Evolutionary conservation across 371 early-diverging fungal genomes (phyloP).

Genomic region (Sporodiniella umbellata): DNA sequence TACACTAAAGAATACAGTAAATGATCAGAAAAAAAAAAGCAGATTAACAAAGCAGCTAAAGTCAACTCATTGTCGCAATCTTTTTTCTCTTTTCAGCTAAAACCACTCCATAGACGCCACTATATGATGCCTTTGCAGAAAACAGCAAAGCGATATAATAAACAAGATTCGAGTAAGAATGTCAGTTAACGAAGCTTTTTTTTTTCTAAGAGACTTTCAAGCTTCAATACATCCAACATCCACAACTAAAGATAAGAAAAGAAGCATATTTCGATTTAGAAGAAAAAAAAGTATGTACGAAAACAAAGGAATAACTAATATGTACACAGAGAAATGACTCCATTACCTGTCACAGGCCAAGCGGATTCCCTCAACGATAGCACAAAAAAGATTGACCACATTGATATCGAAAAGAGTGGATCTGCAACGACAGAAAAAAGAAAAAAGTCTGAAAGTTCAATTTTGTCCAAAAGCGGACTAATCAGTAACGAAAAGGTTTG

Average conservation of each 20-base stretch:
- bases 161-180: background rate
- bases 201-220: background rate
- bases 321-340: background rate
- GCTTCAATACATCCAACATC: conserved; percentile 8
- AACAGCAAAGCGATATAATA: background rate
- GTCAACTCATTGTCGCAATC: too few relatives aligned
- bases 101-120: background rate
- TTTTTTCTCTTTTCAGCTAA: background rate
- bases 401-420: background rate
- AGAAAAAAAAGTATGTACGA: conserved; percentile 33
- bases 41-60: too few relatives aligned
- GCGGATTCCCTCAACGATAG: conserved; percentile 5
- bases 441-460: conserved; percentile 17
- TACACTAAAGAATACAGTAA: too few relatives aligned
- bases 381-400: background rate
- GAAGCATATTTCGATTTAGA: conserved; percentile 31
- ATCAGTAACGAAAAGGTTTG: conserved; percentile 7
- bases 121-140: background rate
- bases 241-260: conserved; percentile 29
- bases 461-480: conserved; percentile 12
- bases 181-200: background rate
- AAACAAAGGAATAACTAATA: background rate
- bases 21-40: too few relatives aligned
- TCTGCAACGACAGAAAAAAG: conserved; percentile 1
- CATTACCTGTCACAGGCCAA: conserved; percentile 9